phyloP scores from a whole-genome alignment of 176 grass and related monocot species.

The Oryza coarctata region DNA sequence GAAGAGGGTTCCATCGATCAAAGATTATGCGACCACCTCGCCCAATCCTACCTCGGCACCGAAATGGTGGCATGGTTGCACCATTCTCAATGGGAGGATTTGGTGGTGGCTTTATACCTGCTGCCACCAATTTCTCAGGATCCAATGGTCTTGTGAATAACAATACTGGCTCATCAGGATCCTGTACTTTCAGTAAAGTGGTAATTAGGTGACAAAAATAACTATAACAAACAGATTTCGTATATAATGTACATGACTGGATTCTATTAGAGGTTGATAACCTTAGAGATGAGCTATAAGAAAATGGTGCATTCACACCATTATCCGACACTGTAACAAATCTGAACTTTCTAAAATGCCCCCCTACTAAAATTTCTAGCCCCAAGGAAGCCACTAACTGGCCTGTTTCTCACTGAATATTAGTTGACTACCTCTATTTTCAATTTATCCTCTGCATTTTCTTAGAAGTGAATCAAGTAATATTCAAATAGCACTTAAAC shows the following conservation, averaged over 20 bases:
- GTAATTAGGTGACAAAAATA: constrained; percentile 27
- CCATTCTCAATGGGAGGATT: constrained; percentile 65
- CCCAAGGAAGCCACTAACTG: neutral
- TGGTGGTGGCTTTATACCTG: constrained; percentile 58
- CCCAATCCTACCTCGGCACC: constrained; percentile 75
- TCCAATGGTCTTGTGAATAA: constrained; percentile 80
- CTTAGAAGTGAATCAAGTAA: neutral
- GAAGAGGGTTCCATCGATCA: constrained; percentile 79
- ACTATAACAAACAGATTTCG: neutral
- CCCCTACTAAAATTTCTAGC: neutral
- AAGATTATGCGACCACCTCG: constrained; percentile 96
- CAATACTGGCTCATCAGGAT: constrained; percentile 78
- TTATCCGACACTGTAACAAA: constrained; percentile 25
- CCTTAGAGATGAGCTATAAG: neutral
- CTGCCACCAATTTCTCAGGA: constrained; percentile 62
- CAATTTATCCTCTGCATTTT: neutral
- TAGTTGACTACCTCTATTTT: neutral
- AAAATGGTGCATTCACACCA: constrained; percentile 7
- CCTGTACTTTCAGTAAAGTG: constrained; percentile 48
- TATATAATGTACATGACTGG: neutral
- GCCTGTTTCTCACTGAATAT: constrained; percentile 1
- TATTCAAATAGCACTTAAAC: constrained; percentile 4
- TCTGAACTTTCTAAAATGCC: neutral
- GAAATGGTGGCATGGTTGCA: constrained; percentile 41
- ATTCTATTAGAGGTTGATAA: constrained; percentile 12